phyloP scores from a whole-genome alignment of 306 rosid genomes.

The Fragaria vesca region DNA sequence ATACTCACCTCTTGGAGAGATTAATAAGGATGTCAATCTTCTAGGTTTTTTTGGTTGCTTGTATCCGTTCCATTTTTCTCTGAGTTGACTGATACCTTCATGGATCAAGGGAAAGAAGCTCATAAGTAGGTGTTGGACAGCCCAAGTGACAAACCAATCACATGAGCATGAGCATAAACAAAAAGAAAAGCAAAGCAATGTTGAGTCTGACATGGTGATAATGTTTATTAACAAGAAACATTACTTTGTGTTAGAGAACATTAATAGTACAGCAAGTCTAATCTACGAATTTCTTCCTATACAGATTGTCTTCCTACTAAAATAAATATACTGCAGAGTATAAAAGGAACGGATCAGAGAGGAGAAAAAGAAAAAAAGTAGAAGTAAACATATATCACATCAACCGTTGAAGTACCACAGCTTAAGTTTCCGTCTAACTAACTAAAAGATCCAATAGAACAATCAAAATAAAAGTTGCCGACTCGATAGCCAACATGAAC shows the following conservation, averaged over 20 bases:
- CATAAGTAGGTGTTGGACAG: neutral
- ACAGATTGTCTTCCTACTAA: neutral
- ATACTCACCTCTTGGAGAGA: slow-evolving; percentile 65
- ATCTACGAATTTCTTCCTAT: neutral
- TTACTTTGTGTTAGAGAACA: neutral
- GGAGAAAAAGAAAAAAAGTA: neutral
- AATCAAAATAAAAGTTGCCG: neutral
- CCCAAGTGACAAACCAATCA: neutral
- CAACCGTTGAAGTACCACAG: neutral
- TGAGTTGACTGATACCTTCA: slow-evolving; percentile 67
- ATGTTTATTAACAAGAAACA: neutral
- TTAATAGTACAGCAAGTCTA: neutral
- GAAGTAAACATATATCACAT: neutral
- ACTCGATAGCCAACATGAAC: neutral
- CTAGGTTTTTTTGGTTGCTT: slow-evolving; percentile 59
- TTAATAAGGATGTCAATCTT: slow-evolving; percentile 59
- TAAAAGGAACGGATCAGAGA: neutral
- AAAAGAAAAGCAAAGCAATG: neutral
- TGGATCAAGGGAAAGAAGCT: neutral
- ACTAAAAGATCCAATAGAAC: neutral
- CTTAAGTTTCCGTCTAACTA: neutral
- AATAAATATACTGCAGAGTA: neutral
- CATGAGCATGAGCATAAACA: neutral
- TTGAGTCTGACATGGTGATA: neutral
- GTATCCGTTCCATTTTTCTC: slow-evolving; percentile 64